phyloP scores from a whole-genome alignment of 768 basidiomycete species.

The Obba rivulosa region DNA sequence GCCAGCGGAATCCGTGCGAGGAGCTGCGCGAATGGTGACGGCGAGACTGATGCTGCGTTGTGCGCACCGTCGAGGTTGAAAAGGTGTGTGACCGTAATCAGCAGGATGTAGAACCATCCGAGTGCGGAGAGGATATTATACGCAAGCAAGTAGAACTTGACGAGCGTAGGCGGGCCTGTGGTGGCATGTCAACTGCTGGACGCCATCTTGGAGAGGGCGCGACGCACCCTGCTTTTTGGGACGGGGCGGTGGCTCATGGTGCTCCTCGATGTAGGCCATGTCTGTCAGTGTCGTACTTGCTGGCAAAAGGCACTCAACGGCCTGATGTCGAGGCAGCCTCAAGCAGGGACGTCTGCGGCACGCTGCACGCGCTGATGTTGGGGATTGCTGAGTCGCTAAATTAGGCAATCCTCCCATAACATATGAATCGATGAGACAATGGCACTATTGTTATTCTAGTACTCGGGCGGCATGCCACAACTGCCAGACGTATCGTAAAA shows the following conservation, averaged over 20 bases:
- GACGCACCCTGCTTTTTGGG: constrained; percentile 1
- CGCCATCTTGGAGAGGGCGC: background rate
- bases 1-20: constrained; percentile 7
- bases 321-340: too few relatives aligned
- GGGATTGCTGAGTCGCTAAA: too few relatives aligned
- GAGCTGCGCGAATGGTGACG: constrained; percentile 1
- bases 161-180: constrained; percentile 15
- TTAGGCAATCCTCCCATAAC: too few relatives aligned
- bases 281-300: background rate
- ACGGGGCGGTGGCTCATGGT: constrained; percentile 7
- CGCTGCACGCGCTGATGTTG: too few relatives aligned
- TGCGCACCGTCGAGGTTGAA: constrained; percentile 7
- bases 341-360: too few relatives aligned
- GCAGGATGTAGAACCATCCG: constrained; percentile 73
- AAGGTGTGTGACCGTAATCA: constrained; percentile 47
- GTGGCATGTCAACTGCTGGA: background rate
- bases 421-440: too few relatives aligned
- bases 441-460: too few relatives aligned
- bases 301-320: too few relatives aligned
- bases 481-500: too few relatives aligned
- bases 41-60: constrained; percentile 1
- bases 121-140: constrained; percentile 76
- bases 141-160: constrained; percentile 56
- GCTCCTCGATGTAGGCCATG: constrained; percentile 18
- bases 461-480: too few relatives aligned